Evolutionary conservation across 257 asterid genomes (phyloP), one percentile per base, ranked within the genome.

Genomic region (Marsdenia floribunda): DNA sequence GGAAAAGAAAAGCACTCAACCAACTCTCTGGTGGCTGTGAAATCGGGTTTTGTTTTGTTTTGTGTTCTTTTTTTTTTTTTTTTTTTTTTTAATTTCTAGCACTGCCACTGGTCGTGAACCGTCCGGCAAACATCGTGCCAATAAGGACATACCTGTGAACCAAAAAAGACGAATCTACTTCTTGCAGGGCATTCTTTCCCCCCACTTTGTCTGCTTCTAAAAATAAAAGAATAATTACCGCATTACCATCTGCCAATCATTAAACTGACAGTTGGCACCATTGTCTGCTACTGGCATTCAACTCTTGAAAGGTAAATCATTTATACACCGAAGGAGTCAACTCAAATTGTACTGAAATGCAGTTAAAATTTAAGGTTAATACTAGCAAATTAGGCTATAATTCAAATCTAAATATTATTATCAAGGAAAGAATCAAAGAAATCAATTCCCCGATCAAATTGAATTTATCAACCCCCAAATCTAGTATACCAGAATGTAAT

Each of bases 361-460:
- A 2, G 59, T 53, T 53, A 53, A 44, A 53, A 53, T 19, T 53
- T 3, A 53, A 16, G 13, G 12, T 9, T 55, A 55, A 21, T 19
- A 38, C 6, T 26, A 44, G 49, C 12, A 44, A 44, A 44, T 6
- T 40, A 6, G 40, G 18, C 42, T 66, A 49, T 66, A 40, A 35
- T 35, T 35, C 69, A 64, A 35, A 35, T 15, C 13, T 22, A 35
- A 5, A 19, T 66, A 49, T 81, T 77, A 77, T 73, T 75, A 64
- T 50, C 54, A 69, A 80, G 58, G 2, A 78, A 85, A 73, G 84
- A 87, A 85, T 76, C 53, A 74, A 82, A 78, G 63, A 67, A 74
- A 74, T 79, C 69, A 24, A 73, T 61, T 73, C 63, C 57, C 50
- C 44, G 29, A 26, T 29, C 66, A 79, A 64, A 71, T 80, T 65